A percentile compares a stretch with the other conserved stretches of the same genome.
phyloP scores from a whole-genome alignment of 768 basidiomycete genomes.

The Macrolepiota dolichaula region DNA sequence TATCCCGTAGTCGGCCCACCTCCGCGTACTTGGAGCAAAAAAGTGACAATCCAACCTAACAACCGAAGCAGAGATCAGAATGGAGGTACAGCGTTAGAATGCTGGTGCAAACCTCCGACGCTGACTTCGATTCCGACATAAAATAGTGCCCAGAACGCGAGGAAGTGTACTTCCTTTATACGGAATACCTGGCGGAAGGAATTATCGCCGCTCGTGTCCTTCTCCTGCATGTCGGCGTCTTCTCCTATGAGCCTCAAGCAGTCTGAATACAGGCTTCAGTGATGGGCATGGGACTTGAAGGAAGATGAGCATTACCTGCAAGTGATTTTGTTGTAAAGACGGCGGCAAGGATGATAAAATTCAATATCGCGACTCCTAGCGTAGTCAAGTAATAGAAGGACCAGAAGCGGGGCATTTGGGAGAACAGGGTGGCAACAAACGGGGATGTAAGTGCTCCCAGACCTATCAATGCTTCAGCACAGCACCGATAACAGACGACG shows the following conservation, averaged over 20 bases:
- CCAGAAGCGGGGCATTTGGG: constrained; percentile 55
- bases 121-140: constrained; percentile 72
- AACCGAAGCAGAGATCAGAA: constrained; percentile 12
- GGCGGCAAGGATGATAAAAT: constrained; percentile 43
- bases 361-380: constrained; percentile 59
- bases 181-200: constrained; percentile 48
- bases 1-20: constrained; percentile 42
- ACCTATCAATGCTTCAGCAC: constrained; percentile 33
- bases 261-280: constrained; percentile 31
- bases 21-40: constrained; percentile 31
- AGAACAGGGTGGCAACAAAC: constrained; percentile 81
- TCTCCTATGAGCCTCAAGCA: constrained; percentile 55
- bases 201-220: constrained; percentile 32
- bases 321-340: constrained; percentile 71
- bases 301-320: constrained; percentile 42
- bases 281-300: background rate
- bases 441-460: constrained; percentile 67
- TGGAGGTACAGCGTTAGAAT: background rate
- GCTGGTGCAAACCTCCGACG: constrained; percentile 32
- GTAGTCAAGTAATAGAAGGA: constrained; percentile 76
- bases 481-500: constrained; percentile 10
- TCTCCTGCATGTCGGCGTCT: constrained; percentile 26
- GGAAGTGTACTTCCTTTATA: constrained; percentile 53
- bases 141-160: constrained; percentile 61
- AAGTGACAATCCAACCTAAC: constrained; percentile 71